Base-by-base conservation (phyloP, 495 filamentous ascomycete genomes). In the Aspergillus hancockii region DNA sequence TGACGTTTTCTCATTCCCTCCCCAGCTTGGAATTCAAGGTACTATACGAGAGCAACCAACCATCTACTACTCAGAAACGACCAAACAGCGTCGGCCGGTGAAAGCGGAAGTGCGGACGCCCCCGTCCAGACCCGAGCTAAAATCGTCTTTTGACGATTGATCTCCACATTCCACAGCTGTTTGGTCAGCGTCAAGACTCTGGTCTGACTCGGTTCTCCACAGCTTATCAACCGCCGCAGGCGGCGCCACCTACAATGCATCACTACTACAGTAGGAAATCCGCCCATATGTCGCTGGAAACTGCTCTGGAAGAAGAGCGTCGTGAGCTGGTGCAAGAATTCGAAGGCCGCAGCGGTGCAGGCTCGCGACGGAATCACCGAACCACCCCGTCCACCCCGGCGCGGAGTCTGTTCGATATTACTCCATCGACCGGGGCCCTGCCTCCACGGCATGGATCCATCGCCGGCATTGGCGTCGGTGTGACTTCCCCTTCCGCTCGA, bases 371-470 rank as follows among this genome's bases (percentile, higher is more conserved):
- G 38, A 57, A 32, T 14, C 41, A 30, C 58, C 51, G 55, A 47
- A 28, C 47, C 28, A 57, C 47, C 28, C 23, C 81, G 18, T 75
- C 82, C 4, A 79, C 70, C 63, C 55, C 64, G 34, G 55, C 65
- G 52, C 61, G 67, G 47, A 72, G 66, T 45, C 55, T 70, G 58
- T 52, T 68, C 23, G 68, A 71, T 50, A 54, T 63, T 46, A 36
- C 60, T 36, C 57, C 67, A 13, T 57, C 57, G 59, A 55, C 71
- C 18, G 69, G 64, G n/a, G 55, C 61, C 43, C 55, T 68, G 21
- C 58, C 72, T 54, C 67, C 70, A 57, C 75, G 74, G 38, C 67
- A 77, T 73, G 68, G 71, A 55, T 77, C 76, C 57, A 72, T 79
- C 58, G 68, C 75, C 56, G 71, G 77, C 32, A 70, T 64, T 63